Evolutionary conservation across 306 rosid species (phyloP), one percentile per base, ranked within the genome.

Genomic region (Vigna mungo): DNA sequence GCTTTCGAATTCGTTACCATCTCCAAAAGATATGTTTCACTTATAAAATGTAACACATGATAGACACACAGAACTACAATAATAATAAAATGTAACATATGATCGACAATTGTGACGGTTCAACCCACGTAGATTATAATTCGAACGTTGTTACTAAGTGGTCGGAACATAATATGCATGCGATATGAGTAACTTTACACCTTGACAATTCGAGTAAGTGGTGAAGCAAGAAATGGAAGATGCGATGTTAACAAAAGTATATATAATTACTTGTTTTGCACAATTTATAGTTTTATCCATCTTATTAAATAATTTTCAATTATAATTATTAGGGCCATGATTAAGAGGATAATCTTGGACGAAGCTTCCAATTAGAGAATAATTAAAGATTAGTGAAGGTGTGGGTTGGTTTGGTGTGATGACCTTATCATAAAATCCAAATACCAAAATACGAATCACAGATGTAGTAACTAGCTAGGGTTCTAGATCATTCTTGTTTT

Each of bases 141-240:
- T 51, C 74, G 67, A 68, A 30, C 55, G 49, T 51, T 56, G 30
- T 43, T 68, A 64, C 18, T 76, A 51, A 39, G 63, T 62, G 44
- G 52, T 71, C 65, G 52, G 16, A 70, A 54, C 43, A 60, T 14
- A 59, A 67, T 65, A 65, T 66, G 74, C 77, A 54, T 84, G 78
- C 61, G 73, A 73, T 15, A 7, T 17, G 78, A 15, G n/a, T 16
- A 27, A 71, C 75, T 81, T 85, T 68, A 77, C 82, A 67, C 70
- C 67, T 72, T 81, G 52, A 54, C 36, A 5, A 66, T n/a, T 12
- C 2, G 43, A 69, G 46, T 76, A 51, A 76, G 78, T 84, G 84
- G 81, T 36, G 46, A 74, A 72, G 65, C 65, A 43, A 72, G 30
- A 81, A 67, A 78, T 53, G 77, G 75, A 70, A 18, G 81, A 68